Evolutionary conservation across 306 rosid species (phyloP).

Genomic region (Cucumis sativus): DNA sequence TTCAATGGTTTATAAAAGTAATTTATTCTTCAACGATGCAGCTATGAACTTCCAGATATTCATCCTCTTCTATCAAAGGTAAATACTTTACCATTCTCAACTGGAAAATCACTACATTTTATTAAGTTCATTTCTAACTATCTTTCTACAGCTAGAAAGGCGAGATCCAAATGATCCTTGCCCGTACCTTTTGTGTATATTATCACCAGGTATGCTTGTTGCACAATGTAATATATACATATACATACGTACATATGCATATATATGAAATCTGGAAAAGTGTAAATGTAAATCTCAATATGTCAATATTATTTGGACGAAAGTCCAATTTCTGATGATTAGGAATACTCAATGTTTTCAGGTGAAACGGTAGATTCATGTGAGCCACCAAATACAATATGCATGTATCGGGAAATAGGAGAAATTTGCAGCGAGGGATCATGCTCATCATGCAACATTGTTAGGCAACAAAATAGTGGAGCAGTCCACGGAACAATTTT

Average conservation of each 20-base stretch:
- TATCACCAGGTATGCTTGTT: constrained; percentile 30
- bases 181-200: constrained; percentile 38
- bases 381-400: background rate
- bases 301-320: background rate
- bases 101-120: background rate
- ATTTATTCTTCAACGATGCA: constrained; percentile 10
- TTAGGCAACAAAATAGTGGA: background rate
- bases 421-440: background rate
- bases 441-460: constrained; percentile 1
- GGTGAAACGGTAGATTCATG: background rate
- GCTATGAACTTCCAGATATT: constrained; percentile 37
- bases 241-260: background rate
- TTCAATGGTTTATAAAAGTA: background rate
- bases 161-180: constrained; percentile 27
- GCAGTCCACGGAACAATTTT: background rate
- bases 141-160: constrained; percentile 19
- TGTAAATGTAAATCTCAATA: background rate
- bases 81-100: background rate
- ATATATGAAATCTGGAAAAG: too few species aligned
- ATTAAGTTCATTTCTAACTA: background rate
- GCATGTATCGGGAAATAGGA: background rate
- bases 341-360: background rate
- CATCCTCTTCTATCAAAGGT: constrained; percentile 33
- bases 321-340: background rate
- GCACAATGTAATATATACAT: background rate